Base-by-base conservation (phyloP, 306 rosid species). In the Quercus variabilis region DNA sequence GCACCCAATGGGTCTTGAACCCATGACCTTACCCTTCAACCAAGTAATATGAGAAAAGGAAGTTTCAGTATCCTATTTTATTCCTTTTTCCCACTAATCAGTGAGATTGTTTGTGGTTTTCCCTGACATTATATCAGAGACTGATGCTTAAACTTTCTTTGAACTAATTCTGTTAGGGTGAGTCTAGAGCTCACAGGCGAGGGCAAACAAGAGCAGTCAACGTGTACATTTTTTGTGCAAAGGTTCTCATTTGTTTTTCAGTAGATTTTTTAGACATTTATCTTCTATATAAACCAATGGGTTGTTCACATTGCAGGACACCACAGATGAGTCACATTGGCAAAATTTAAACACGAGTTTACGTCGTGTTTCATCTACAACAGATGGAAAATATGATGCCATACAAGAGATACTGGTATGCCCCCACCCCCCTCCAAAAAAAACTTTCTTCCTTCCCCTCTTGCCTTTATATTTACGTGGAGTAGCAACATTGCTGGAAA, bases 101-200 rank as follows among this genome's bases (percentile, higher is more conserved):
- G 12, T 31, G 6, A 31, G 19, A 63, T 63, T 75, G 62, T 51
- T 79, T 28, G 69, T 17, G 78, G 64, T 75, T 76, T 63, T 71
- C 62, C n/a, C 51, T 64, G 46, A 35, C 55, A 51, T 52, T 70
- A 28, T 33, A 19, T 60, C 14, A 25, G 25, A 74, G 35, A 64
- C 18, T 74, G 75, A 78, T 69, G 52, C 46, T 3, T 68, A 51
- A 79, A 70, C 18, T 63, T 75, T 75, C 76, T 75, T 70, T 80
- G 79, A 73, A 74, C 80, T 67, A 72, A 41, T 71, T 84, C 74
- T 90, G 83, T 49, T 86, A 94, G 98, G 99, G 97, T 20, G 99
- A 94, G 88, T 97, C 90, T 87, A 91, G 99, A 90, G 97, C 99
- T 83, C 99, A 94, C 86, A 88, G 99, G 77, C 87, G 95, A 69